Evolutionary conservation across 208 protist species (phyloP).

Genomic region (Leishmania aethiopica): DNA sequence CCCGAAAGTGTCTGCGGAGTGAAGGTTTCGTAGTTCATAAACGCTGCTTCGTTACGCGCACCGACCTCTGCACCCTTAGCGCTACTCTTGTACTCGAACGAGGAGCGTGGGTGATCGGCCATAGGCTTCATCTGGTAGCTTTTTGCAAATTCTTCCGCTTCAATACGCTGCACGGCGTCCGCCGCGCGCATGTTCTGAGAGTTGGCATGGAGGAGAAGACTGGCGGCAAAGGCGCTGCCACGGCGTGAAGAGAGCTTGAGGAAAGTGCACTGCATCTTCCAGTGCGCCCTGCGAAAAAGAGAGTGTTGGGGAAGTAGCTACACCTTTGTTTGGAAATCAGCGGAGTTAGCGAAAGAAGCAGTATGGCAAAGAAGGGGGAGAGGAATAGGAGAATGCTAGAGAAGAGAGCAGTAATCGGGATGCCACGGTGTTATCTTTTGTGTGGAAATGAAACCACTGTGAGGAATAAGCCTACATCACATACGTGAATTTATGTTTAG

Average conservation of each 20-base stretch:
- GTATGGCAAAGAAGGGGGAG: not conserved
- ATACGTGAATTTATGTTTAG: not conserved
- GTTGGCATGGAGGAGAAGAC: constrained; percentile 29
- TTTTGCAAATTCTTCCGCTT: constrained; percentile 40
- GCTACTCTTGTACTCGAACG: constrained; percentile 73
- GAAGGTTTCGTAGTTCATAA: constrained; percentile 84
- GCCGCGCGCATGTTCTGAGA: constrained; percentile 28
- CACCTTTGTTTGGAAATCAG: not conserved
- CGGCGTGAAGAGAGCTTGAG: constrained; percentile 35
- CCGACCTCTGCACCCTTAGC: constrained; percentile 85
- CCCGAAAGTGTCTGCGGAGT: constrained; percentile 52
- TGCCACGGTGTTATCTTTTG: not conserved
- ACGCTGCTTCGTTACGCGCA: constrained; percentile 86
- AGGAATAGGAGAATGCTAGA: not conserved
- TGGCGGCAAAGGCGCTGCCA: constrained; percentile 31
- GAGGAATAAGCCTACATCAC: not conserved
- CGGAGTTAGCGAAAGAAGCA: not conserved
- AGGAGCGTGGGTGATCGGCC: constrained; percentile 60
- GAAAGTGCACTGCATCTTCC: constrained; percentile 53
- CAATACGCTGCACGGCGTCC: constrained; percentile 38
- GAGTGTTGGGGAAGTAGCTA: not conserved
- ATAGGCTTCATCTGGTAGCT: constrained; percentile 72
- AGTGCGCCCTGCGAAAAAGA: constrained; percentile 12
- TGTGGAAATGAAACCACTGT: not conserved
- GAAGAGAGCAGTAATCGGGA: constrained; percentile 8